Percentiles rank a stretch among this genome's conserved stretches.
These are phyloP conservation scores for Zychaea mexicana DNA, from an alignment of 371 early-diverging fungal genomes.

Conservation along the genomic window DNA sequence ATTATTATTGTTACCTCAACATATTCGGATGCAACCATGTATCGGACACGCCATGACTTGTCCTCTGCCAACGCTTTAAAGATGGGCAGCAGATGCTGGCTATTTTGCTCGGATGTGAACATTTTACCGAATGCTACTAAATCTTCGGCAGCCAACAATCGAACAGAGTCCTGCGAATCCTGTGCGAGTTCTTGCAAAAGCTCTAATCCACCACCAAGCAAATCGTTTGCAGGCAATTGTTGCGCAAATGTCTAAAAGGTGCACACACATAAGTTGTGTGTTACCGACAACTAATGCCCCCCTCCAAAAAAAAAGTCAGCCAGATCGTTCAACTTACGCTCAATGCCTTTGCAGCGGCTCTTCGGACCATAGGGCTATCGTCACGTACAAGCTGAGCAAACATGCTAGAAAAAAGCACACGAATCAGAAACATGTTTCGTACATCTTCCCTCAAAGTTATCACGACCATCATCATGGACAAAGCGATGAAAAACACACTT, in stretches of 20 bases:
- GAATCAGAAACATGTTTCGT: neutral
- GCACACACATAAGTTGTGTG: too few relatives aligned
- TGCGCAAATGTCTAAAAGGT: conserved; percentile 60
- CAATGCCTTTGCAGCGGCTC: conserved; percentile 92
- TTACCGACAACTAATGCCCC: neutral
- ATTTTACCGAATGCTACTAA: conserved; percentile 88
- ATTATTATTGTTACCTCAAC: conserved; percentile 65
- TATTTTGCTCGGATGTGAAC: conserved; percentile 76
- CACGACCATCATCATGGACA: neutral
- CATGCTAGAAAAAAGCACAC: conserved; percentile 31
- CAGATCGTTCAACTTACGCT: conserved; percentile 50
- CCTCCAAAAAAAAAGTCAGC: neutral
- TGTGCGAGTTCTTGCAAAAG: conserved; percentile 78
- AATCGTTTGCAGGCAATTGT: conserved; percentile 70
- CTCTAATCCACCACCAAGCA: conserved; percentile 77
- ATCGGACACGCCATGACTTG: conserved; percentile 97
- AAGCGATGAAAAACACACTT: conserved; percentile 40
- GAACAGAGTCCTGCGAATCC: conserved; percentile 97
- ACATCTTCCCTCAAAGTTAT: neutral
- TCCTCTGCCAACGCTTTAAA: conserved; percentile 83
- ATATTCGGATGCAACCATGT: conserved; percentile 97
- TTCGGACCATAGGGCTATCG: conserved; percentile 97
- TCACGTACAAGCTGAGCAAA: conserved; percentile 85
- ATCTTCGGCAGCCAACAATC: conserved; percentile 91
- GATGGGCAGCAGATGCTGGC: conserved; percentile 70